Evolutionary conservation across 1,284 basidiomycete species (phyloP).

Genomic region (Jaminaea rosea): DNA sequence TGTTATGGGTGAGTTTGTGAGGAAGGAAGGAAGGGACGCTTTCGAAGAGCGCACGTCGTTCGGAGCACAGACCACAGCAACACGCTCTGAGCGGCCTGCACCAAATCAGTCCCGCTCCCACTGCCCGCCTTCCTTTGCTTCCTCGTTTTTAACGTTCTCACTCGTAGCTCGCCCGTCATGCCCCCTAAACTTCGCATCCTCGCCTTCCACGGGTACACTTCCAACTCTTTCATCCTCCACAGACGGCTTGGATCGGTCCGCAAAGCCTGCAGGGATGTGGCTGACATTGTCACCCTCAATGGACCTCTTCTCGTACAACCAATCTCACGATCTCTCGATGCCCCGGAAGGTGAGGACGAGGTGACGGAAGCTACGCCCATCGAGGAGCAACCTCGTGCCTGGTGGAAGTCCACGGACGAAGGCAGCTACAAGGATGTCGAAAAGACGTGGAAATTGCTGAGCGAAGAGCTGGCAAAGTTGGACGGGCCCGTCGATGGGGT

Average conservation of each 20-base stretch:
- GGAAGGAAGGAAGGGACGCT: no score
- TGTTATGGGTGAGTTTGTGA: background rate
- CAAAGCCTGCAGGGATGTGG: conserved; percentile 38
- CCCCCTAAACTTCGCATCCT: conserved; percentile 29
- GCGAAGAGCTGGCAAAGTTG: conserved; percentile 15
- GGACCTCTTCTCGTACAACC: conserved; percentile 39
- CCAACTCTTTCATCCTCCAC: conserved; percentile 34
- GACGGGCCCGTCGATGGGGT: conserved; percentile 44
- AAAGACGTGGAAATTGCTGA: conserved; percentile 29
- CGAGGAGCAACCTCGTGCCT: conserved; percentile 43
- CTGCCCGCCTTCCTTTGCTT: no score
- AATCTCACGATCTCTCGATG: conserved; percentile 32
- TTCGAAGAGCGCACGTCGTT: no score
- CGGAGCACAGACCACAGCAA: no score
- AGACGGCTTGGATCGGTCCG: conserved; percentile 33
- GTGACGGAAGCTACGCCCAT: conserved; percentile 28
- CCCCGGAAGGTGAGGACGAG: conserved; percentile 24
- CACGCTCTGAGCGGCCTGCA: no score
- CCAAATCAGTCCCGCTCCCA: no score
- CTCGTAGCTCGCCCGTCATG: background rate
- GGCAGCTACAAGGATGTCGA: conserved; percentile 32
- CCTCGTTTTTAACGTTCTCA: no score
- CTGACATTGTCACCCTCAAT: conserved; percentile 40
- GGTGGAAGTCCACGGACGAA: conserved; percentile 36
- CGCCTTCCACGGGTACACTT: conserved; percentile 43